A percentile compares a stretch with the other conserved stretches of the same genome.
Conservation (phyloP, 1,139 yeast genomes). For the Yamadazyma buinensis region DNA sequence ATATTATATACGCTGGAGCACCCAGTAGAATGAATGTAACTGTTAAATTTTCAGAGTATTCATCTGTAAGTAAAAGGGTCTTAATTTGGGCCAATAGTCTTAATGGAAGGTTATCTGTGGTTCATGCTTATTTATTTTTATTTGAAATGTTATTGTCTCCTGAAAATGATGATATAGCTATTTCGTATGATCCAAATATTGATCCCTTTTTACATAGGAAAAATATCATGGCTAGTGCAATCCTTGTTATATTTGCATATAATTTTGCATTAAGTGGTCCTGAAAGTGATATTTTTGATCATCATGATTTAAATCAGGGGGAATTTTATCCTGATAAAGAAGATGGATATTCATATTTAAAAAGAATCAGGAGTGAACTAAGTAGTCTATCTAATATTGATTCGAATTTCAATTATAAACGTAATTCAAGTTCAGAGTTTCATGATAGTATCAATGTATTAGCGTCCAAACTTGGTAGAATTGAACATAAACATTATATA, state of each 20-base stretch:
- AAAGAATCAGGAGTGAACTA: slow-evolving; percentile 34
- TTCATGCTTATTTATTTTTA: slow-evolving; percentile 55
- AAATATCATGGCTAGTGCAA: slow-evolving; percentile 50
- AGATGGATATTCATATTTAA: slow-evolving; percentile 33
- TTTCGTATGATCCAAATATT: slow-evolving; percentile 40
- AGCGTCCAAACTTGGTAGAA: slow-evolving; percentile 14
- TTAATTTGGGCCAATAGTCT: slow-evolving; percentile 38
- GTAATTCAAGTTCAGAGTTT: slow-evolving; percentile 8
- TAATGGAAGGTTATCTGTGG: slow-evolving; percentile 34
- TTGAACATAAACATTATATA: slow-evolving; percentile 24
- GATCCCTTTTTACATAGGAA: slow-evolving; percentile 58
- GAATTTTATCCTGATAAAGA: slow-evolving; percentile 23
- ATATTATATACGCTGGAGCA: slow-evolving; percentile 71
- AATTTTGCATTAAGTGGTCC: slow-evolving; percentile 54
- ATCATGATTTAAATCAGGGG: neutral
- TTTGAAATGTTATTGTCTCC: slow-evolving; percentile 57
- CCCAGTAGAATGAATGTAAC: slow-evolving; percentile 73
- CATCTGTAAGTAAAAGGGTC: slow-evolving; percentile 45
- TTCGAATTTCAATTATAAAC: slow-evolving; percentile 5
- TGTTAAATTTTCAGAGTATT: slow-evolving; percentile 49
- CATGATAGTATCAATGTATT: slow-evolving; percentile 14
- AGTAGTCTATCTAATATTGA: slow-evolving; percentile 17
- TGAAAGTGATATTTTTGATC: slow-evolving; percentile 31
- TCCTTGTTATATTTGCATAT: slow-evolving; percentile 57
- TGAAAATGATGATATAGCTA: slow-evolving; percentile 25